Conservation (phyloP, 2,329 filamentous ascomycete genomes). For the Aspergillus tamarii region DNA sequence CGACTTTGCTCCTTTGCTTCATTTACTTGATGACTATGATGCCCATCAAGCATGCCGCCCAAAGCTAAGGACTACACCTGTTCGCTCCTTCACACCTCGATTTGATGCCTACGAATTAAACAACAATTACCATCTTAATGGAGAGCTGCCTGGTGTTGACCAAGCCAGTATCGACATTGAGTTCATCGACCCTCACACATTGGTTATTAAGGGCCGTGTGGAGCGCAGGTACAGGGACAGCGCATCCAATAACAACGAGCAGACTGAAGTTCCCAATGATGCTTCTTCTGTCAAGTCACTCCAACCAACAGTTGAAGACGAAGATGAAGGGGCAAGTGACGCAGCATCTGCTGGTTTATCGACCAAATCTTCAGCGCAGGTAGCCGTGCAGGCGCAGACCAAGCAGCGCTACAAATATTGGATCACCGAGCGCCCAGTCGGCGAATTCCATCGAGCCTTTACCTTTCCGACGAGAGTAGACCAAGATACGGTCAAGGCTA, state of each 20-base stretch:
- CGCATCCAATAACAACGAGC: constrained; percentile 19
- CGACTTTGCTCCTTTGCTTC: constrained; percentile 47
- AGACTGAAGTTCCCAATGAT: constrained; percentile 25
- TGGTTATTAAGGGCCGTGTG: constrained; percentile 47
- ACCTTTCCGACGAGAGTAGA: constrained; percentile 59
- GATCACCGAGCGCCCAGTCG: constrained; percentile 60
- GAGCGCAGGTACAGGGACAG: constrained; percentile 35
- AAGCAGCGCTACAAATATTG: constrained; percentile 52
- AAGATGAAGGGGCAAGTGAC: constrained; percentile 38
- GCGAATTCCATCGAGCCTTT: constrained; percentile 61
- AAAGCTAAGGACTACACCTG: constrained; percentile 19
- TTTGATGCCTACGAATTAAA: constrained; percentile 50
- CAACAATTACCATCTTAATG: constrained; percentile 47
- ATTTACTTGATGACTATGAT: constrained; percentile 47
- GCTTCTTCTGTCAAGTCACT: constrained; percentile 33
- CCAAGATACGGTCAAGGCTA: constrained; percentile 62
- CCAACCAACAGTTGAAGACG: constrained; percentile 60
- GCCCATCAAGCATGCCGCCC: constrained; percentile 32
- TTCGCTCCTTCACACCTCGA: constrained; percentile 40
- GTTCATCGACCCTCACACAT: constrained; percentile 49
- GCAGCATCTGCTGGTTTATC: constrained; percentile 17
- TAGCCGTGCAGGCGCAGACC: constrained; percentile 16
- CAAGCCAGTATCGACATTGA: constrained; percentile 51
- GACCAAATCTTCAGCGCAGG: constrained; percentile 29
- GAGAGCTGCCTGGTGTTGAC: constrained; percentile 49